phyloP scores from a whole-genome alignment of 352 stramenopile species.

The Thalassiosira ordinaria region DNA sequence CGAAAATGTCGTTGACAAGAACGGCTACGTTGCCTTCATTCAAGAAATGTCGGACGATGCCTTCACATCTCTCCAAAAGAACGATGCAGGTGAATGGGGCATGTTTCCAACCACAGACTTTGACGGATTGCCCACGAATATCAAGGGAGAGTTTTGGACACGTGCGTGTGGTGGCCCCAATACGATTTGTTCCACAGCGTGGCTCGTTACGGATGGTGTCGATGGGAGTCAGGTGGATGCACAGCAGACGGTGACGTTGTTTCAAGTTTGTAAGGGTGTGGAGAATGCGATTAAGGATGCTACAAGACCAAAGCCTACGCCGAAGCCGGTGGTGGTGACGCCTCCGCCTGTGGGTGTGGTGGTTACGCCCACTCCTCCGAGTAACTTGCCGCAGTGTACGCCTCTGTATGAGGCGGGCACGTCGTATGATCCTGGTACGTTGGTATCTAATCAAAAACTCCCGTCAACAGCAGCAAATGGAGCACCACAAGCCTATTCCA shows the following conservation, averaged over 20 bases:
- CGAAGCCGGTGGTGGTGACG: background rate
- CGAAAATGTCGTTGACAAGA: constrained; percentile 11
- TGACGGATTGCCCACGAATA: constrained; percentile 1
- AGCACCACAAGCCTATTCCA: no score
- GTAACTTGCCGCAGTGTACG: no score
- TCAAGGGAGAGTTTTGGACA: constrained; percentile 24
- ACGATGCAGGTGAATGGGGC: constrained; percentile 12
- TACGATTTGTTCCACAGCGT: constrained; percentile 17
- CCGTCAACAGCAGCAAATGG: no score
- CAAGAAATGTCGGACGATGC: constrained; percentile 20
- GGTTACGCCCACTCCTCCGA: constrained; percentile 16
- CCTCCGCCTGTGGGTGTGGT: background rate
- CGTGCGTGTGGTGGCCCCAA: constrained; percentile 27
- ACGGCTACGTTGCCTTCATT: constrained; percentile 30
- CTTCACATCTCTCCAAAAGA: constrained; percentile 21
- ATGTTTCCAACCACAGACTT: constrained; percentile 13
- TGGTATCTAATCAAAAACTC: no score
- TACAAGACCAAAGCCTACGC: background rate
- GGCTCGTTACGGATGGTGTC: constrained; percentile 24
- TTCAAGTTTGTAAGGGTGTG: constrained; percentile 26
- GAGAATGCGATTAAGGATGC: constrained; percentile 31
- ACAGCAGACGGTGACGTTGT: constrained; percentile 35
- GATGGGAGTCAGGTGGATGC: background rate
- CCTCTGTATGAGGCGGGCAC: no score
- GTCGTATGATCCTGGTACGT: no score